Evolutionary conservation across 352 stramenopile species (phyloP).

Genomic region (Globisporangium emineosum): DNA sequence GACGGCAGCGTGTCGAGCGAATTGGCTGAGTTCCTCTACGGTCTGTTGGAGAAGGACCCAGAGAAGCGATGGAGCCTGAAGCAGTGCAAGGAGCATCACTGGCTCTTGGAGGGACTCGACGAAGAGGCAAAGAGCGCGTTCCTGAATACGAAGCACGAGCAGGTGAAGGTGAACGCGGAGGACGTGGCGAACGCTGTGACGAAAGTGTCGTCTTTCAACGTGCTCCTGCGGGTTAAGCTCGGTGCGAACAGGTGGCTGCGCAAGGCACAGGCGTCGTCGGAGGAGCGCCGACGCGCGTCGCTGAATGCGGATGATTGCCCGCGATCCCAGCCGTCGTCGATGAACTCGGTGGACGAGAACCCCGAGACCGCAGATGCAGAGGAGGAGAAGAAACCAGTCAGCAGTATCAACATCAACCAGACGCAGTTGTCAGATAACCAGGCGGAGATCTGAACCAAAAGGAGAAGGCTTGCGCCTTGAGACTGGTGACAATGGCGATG

Average conservation of each 20-base stretch:
- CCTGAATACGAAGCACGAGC: conserved; percentile 42
- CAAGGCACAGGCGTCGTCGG: conserved; percentile 60
- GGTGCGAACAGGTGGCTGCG: conserved; percentile 75
- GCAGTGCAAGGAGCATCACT: conserved; percentile 67
- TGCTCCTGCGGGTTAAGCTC: conserved; percentile 76
- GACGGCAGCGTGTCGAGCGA: conserved; percentile 32
- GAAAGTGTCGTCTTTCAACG: conserved; percentile 66
- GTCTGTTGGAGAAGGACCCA: conserved; percentile 73
- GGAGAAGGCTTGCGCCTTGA: conserved; percentile 5
- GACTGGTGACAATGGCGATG: neutral
- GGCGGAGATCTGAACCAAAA: conserved; percentile 38
- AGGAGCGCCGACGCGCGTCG: conserved; percentile 36
- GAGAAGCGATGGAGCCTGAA: conserved; percentile 65
- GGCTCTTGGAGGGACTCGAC: conserved; percentile 58
- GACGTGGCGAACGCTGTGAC: conserved; percentile 72
- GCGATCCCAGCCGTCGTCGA: conserved; percentile 14
- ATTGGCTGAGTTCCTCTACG: conserved; percentile 45
- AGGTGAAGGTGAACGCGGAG: conserved; percentile 52
- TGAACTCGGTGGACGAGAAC: conserved; percentile 24
- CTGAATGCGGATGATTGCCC: conserved; percentile 17
- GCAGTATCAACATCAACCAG: neutral
- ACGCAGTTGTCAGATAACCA: conserved; percentile 28
- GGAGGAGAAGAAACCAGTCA: conserved; percentile 8
- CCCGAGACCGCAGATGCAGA: conserved; percentile 15
- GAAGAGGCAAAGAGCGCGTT: conserved; percentile 38